phyloP scores from a whole-genome alignment of 768 basidiomycete genomes.

The Lactarius indigo region DNA sequence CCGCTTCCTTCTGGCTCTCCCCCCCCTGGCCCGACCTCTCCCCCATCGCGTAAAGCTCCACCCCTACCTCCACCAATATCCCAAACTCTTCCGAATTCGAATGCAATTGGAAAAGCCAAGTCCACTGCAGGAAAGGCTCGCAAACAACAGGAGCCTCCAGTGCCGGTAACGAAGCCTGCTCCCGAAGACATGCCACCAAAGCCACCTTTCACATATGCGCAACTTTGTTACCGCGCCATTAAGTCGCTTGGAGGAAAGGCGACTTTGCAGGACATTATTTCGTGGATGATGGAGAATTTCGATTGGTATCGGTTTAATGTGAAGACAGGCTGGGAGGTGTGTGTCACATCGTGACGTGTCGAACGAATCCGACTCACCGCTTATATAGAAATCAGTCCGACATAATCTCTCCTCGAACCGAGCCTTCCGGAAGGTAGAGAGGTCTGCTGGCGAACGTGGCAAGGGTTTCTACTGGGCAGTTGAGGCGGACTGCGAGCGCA shows the following conservation, averaged over 20 bases:
- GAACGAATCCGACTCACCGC: conserved; percentile 1
- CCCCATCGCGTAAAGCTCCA: conserved; percentile 44
- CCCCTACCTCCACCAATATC: conserved; percentile 42
- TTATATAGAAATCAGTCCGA: conserved; percentile 73
- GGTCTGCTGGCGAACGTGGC: conserved; percentile 78
- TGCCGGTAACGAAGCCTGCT: conserved; percentile 41
- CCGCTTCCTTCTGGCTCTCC: conserved; percentile 77
- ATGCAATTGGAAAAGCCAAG: conserved; percentile 40
- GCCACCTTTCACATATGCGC: conserved; percentile 87
- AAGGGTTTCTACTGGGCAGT: conserved; percentile 95
- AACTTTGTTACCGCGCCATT: conserved; percentile 87
- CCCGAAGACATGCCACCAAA: conserved; percentile 83
- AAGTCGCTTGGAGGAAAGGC: conserved; percentile 77
- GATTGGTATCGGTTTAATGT: conserved; percentile 90
- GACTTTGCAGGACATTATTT: conserved; percentile 88
- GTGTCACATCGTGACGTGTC: conserved; percentile 7
- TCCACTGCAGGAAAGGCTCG: conserved; percentile 16
- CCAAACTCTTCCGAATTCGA: conserved; percentile 60
- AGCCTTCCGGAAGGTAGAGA: conserved; percentile 88
- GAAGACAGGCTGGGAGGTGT: conserved; percentile 88
- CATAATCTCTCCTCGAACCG: conserved; percentile 92
- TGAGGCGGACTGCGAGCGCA: conserved; percentile 67
- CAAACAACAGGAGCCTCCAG: conserved; percentile 32
- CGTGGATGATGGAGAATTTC: conserved; percentile 84
- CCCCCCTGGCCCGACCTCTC: conserved; percentile 47